phyloP scores from a whole-genome alignment of 345 rosid genomes.

The Punica granatum region DNA sequence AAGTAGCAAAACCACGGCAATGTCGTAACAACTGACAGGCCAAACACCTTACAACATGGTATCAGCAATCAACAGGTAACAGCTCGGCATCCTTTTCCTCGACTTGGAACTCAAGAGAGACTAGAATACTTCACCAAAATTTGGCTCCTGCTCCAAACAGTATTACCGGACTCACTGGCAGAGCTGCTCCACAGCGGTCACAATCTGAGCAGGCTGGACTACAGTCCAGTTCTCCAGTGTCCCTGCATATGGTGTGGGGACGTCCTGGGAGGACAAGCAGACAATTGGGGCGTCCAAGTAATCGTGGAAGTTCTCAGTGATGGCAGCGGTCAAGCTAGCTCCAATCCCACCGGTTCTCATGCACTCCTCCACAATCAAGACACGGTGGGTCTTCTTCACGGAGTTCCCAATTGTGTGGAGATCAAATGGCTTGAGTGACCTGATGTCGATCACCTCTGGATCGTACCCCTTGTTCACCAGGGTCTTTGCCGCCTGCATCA shows the following conservation, averaged over 20 bases:
- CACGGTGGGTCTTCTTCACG: constrained; percentile 83
- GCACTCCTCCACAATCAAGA: constrained; percentile 92
- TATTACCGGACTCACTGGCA: constrained; percentile 35
- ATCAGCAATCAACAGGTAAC: too few species aligned
- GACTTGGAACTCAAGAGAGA: not conserved
- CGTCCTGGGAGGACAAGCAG: constrained; percentile 94
- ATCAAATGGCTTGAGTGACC: constrained; percentile 89
- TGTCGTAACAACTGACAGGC: not conserved
- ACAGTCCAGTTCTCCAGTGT: constrained; percentile 87
- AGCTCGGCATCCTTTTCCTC: too few species aligned
- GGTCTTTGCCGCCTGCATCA: constrained; percentile 94
- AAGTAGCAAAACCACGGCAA: not conserved
- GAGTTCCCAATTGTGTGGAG: constrained; percentile 87
- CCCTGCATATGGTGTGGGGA: constrained; percentile 90
- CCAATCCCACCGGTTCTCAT: constrained; percentile 98
- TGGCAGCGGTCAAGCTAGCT: constrained; percentile 86
- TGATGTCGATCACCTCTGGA: constrained; percentile 90
- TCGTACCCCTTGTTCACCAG: constrained; percentile 88
- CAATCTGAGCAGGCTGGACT: constrained; percentile 92
- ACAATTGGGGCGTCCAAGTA: constrained; percentile 89
- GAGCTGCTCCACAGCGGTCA: constrained; percentile 86
- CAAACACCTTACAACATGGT: not conserved
- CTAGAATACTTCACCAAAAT: not conserved
- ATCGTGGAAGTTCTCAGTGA: constrained; percentile 82
- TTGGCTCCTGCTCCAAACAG: not conserved